Conservation (phyloP, 441 rosid species). For the Syzygium malaccense region DNA sequence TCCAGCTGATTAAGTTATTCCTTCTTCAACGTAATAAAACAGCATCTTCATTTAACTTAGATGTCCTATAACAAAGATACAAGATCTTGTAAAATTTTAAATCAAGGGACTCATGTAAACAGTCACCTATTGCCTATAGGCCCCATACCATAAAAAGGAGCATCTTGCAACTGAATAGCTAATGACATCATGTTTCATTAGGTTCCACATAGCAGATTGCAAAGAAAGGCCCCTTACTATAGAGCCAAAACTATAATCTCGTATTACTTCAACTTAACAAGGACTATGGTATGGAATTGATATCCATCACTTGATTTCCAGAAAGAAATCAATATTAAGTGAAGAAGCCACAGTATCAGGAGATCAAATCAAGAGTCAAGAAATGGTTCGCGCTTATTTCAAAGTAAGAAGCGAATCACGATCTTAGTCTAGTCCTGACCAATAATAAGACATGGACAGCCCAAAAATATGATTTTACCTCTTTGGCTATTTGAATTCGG, state of each 20-base stretch:
- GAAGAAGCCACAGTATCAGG: not conserved
- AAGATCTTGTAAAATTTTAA: not conserved
- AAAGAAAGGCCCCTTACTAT: not conserved
- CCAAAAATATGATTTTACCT: constrained; percentile 15
- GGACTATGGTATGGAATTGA: not conserved
- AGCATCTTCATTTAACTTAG: not conserved
- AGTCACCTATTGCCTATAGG: not conserved
- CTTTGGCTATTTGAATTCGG: constrained; percentile 19
- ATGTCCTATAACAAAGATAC: not conserved
- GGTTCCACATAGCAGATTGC: not conserved
- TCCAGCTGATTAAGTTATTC: not conserved
- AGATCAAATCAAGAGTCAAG: not conserved
- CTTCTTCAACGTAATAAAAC: not conserved
- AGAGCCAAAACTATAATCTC: not conserved
- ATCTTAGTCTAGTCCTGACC: not conserved
- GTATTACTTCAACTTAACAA: not conserved
- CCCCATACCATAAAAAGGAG: not conserved
- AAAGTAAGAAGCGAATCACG: not conserved
- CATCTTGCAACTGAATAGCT: not conserved
- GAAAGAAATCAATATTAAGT: not conserved
- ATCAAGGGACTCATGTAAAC: not conserved
- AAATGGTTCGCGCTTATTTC: not conserved
- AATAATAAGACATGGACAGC: not conserved
- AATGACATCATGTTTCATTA: not conserved
- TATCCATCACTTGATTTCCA: not conserved